These are phyloP conservation scores for Sonneratia caseolaris DNA, from an alignment of 345 rosid species.

Conservation along the genomic window DNA sequence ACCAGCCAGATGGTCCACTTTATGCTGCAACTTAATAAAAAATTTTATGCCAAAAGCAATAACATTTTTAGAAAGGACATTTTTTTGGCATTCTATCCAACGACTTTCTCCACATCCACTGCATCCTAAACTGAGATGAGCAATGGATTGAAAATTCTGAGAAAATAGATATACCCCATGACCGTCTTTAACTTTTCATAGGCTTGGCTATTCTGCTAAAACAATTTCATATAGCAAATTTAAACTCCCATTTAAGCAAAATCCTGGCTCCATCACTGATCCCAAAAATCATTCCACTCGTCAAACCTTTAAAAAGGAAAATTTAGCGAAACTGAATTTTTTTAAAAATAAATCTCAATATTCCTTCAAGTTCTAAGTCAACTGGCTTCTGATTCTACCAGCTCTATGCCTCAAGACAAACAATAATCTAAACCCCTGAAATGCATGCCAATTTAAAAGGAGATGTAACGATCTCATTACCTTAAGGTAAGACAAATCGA, in stretches of 20 bases:
- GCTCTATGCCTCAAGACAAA: not conserved
- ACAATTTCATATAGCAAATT: not conserved
- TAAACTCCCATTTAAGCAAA: not conserved
- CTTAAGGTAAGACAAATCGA: conserved; percentile 82
- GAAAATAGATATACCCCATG: not conserved
- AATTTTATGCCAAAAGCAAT: not conserved
- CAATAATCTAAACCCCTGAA: not conserved
- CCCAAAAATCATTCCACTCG: not conserved
- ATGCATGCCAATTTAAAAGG: not conserved
- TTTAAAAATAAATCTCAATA: not conserved
- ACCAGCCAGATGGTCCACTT: not conserved
- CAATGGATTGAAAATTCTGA: not conserved
- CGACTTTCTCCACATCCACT: not conserved
- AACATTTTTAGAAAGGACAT: not conserved
- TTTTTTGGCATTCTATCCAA: not conserved
- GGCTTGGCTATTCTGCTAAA: not conserved
- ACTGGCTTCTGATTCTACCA: not conserved
- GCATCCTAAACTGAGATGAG: not conserved
- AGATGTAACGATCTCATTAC: conserved; percentile 40
- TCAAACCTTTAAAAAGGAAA: too few species aligned
- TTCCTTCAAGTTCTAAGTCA: not conserved
- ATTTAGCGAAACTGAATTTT: not conserved
- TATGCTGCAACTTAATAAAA: not conserved
- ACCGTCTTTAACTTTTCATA: not conserved
- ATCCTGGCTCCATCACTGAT: not conserved